phyloP scores from a whole-genome alignment of 2,329 filamentous ascomycete species.

The Ceratocystis variospora region DNA sequence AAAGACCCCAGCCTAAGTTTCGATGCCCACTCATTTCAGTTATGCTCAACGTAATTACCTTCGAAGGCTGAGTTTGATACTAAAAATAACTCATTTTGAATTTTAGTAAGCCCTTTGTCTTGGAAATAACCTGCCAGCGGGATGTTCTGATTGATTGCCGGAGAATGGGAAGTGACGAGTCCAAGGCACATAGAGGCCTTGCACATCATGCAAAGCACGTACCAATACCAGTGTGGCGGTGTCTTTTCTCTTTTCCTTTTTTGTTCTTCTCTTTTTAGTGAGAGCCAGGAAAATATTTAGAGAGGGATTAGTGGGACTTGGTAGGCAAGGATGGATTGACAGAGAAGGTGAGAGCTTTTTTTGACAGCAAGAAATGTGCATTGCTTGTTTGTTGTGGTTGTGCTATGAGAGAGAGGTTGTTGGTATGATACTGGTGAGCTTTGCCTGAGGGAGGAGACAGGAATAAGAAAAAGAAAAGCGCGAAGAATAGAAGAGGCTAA shows the following conservation, averaged over 20 bases:
- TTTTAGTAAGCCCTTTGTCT: no score
- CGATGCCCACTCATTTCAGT: not conserved
- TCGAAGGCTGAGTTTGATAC: not conserved
- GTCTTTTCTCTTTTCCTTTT: not conserved
- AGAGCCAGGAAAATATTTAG: not conserved
- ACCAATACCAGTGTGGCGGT: constrained; percentile 4
- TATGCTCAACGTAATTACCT: not conserved
- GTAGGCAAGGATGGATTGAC: not conserved
- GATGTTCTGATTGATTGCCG: not conserved
- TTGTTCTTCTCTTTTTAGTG: no score
- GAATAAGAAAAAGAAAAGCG: not conserved
- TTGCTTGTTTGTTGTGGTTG: no score
- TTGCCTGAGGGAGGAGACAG: not conserved
- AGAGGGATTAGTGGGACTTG: not conserved
- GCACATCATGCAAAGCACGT: not conserved
- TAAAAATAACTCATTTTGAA: not conserved
- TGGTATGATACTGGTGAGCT: no score
- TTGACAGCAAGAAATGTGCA: not conserved
- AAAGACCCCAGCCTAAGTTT: not conserved
- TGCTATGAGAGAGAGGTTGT: no score
- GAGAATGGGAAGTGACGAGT: not conserved
- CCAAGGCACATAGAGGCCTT: not conserved
- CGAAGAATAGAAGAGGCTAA: not conserved
- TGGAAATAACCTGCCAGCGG: not conserved
- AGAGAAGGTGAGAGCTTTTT: not conserved